Evolutionary conservation across 106 monocot species (phyloP).

Genomic region (Dendrobium officinale): DNA sequence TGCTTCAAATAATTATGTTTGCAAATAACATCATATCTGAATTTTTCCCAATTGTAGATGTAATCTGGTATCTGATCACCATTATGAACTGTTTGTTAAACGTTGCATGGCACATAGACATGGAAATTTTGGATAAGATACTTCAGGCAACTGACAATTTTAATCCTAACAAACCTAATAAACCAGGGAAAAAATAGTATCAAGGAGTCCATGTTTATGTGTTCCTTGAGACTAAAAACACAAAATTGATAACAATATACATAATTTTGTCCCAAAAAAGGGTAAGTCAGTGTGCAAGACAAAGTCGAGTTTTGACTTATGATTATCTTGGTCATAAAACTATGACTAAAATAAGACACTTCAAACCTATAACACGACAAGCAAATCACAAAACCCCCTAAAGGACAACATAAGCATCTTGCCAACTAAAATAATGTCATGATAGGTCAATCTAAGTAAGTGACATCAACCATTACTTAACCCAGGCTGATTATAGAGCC

Average conservation of each 20-base stretch:
- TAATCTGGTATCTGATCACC: neutral
- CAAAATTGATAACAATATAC: neutral
- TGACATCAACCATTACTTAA: neutral
- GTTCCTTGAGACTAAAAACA: neutral
- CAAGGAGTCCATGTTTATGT: neutral
- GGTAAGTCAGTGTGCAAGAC: no score
- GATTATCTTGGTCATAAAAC: neutral
- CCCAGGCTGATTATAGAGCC: neutral
- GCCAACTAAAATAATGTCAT: neutral
- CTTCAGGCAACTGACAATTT: neutral
- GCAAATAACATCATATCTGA: neutral
- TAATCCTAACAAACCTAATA: neutral
- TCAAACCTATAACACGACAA: neutral
- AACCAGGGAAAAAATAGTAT: neutral
- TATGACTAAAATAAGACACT: neutral
- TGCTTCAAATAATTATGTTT: neutral
- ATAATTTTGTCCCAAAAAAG: neutral
- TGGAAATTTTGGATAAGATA: neutral
- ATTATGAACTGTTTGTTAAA: no score
- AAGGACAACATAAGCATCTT: neutral
- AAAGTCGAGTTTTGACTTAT: no score
- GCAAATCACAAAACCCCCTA: neutral
- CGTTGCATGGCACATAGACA: neutral
- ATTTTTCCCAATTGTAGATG: neutral
- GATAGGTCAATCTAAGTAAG: neutral